Evolutionary conservation across 192 early-diverging fungal genomes (phyloP), one percentile per base, ranked within the genome.

Genomic region (Rhizophagus sp.): DNA sequence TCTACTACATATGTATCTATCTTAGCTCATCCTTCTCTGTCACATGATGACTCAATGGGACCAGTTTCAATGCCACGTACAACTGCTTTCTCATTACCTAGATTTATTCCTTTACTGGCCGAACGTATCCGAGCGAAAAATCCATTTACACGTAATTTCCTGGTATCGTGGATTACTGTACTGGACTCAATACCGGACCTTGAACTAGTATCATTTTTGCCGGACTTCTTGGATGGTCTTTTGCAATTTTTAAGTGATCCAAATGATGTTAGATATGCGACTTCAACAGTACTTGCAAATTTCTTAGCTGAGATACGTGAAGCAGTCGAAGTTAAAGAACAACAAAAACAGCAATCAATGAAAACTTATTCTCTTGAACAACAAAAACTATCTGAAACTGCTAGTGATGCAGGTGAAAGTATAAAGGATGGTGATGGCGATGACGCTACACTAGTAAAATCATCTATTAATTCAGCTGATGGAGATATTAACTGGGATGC

Each of bases 121-220:
- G 96, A 99, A 81, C 94, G 98, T 30, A 94, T 99, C 82, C 92
- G 96, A 81, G 93, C 93, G 10, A 88, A 95, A 78, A 97, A 97
- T 82, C 94, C 97, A 4, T 92, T 90, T 71, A 94, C 96, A 12
- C 89, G 98, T 10, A 92, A 95, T 62, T 99, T 96, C 81, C 88
- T 99, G 7, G 95, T 99, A 9, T 94, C 96, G 64, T 99, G 98
- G 95, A 95, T 99, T 61, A 88, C 89, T 11, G 92, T 97, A 0
- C 83, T 99, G 50, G 95, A 98, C 80, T 94, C 95, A 0, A 93
- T 99, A 24, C 98, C 97, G 0, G 97, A 97, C 44, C 87, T 99
- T 27, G 98, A 99, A 76, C 83, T 99, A 39, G 92, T 99, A 17
- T 90, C 90, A 1, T 96, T 94, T 81, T 81, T 99, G 9, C 98